Percentiles rank a stretch among this genome's conserved stretches.
Conservation (phyloP, 495 filamentous ascomycete genomes). For the Tuber indicum region DNA sequence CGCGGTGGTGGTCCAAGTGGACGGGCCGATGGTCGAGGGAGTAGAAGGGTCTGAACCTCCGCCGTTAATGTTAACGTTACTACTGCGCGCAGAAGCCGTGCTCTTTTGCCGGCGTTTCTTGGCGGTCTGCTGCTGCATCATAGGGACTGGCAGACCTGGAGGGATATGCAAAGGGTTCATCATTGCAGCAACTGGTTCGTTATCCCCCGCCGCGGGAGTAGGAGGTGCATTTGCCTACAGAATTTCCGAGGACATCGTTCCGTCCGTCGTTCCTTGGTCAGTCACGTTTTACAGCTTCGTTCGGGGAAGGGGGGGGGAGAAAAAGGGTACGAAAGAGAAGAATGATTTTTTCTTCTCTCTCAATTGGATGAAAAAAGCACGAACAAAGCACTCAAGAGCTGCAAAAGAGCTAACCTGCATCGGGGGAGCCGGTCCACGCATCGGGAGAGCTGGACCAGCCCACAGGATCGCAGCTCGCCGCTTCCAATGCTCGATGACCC, state of each 20-base stretch:
- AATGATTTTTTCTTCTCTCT: neutral
- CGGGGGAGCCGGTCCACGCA: conserved; percentile 35
- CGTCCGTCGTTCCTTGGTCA: neutral
- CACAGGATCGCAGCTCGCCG: conserved; percentile 37
- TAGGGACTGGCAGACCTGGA: conserved; percentile 32
- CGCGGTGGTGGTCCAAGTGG: conserved; percentile 30
- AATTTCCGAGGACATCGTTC: neutral
- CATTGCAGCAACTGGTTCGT: conserved; percentile 25
- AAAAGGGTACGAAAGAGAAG: neutral
- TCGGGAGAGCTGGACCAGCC: conserved; percentile 31
- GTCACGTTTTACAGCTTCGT: neutral
- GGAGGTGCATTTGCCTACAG: conserved; percentile 28
- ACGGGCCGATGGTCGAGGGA: conserved; percentile 31
- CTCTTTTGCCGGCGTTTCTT: conserved; percentile 28
- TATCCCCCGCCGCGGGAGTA: conserved; percentile 34
- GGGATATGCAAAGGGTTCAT: conserved; percentile 33
- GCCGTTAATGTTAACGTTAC: conserved; percentile 23
- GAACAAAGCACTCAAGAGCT: conserved; percentile 5
- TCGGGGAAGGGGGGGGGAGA: neutral
- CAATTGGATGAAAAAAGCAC: conserved; percentile 3
- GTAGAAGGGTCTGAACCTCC: conserved; percentile 25
- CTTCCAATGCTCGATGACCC: conserved; percentile 37
- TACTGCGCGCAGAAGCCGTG: conserved; percentile 23
- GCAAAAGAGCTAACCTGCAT: conserved; percentile 18
- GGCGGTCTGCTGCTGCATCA: conserved; percentile 22